Percentiles rank a stretch among this genome's conserved stretches.
Evolutionary conservation across 768 basidiomycete species (phyloP).

Genomic region (Rickenella mellea): DNA sequence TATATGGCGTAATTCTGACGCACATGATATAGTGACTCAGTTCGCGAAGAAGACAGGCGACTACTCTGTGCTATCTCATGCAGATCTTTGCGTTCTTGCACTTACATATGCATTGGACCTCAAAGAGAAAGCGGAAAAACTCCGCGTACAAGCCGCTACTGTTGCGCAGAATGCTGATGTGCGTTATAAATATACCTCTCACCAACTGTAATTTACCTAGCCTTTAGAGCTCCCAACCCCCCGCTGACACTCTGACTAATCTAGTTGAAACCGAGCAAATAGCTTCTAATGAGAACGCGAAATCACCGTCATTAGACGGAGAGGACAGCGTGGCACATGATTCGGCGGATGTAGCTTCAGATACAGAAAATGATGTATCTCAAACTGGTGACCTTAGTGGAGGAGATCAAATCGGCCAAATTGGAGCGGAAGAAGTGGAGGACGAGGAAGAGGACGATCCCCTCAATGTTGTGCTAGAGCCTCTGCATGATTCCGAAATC

Average conservation of each 20-base stretch:
- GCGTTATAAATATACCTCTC: too few species aligned
- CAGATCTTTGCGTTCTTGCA: constrained; percentile 87
- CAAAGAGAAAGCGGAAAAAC: constrained; percentile 30
- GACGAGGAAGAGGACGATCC: constrained; percentile 21
- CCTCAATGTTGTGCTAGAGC: constrained; percentile 36
- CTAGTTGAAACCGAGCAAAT: neutral
- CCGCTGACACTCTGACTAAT: too few species aligned
- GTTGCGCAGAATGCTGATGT: neutral
- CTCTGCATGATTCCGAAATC: constrained; percentile 18
- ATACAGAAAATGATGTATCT: too few species aligned
- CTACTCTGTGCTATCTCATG: constrained; percentile 81
- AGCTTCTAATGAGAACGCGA: too few species aligned
- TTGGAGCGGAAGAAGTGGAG: constrained; percentile 8
- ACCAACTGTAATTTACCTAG: too few species aligned
- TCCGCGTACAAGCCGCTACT: constrained; percentile 13
- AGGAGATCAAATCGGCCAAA: too few species aligned
- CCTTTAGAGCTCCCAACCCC: too few species aligned
- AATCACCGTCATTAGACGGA: too few species aligned
- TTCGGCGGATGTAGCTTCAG: too few species aligned
- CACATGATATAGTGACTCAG: constrained; percentile 55
- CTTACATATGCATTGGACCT: constrained; percentile 74
- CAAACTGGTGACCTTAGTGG: too few species aligned
- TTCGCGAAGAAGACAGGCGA: constrained; percentile 96
- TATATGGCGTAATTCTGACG: constrained; percentile 9
- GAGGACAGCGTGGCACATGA: too few species aligned